Percentiles rank a stretch among this genome's conserved stretches.
Conservation (phyloP, 495 filamentous ascomycete species). For the Penicillium parvum region DNA sequence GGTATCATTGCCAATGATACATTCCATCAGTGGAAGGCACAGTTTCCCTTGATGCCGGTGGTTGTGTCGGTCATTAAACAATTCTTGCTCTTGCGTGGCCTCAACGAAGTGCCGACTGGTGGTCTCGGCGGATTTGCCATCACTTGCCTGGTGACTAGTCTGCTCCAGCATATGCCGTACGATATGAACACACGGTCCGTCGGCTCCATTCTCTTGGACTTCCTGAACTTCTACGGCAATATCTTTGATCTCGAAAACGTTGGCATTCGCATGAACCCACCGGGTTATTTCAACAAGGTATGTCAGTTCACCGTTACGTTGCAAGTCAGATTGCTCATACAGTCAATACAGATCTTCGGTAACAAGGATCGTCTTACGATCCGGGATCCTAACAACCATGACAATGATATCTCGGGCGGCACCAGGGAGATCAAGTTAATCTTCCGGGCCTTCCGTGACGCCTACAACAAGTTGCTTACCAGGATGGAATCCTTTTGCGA, state of each 20-base stretch:
- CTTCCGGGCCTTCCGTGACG: slow-evolving; percentile 57
- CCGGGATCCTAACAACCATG: slow-evolving; percentile 78
- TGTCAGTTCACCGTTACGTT: too few relatives aligned
- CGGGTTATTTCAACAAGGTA: slow-evolving; percentile 70
- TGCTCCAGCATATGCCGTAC: slow-evolving; percentile 73
- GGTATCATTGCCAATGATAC: slow-evolving; percentile 75
- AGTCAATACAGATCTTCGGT: slow-evolving; percentile 9
- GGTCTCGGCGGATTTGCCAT: slow-evolving; percentile 94
- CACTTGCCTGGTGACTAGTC: slow-evolving; percentile 84
- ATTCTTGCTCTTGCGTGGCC: slow-evolving; percentile 76
- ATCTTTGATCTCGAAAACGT: slow-evolving; percentile 59
- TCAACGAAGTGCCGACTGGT: slow-evolving; percentile 86
- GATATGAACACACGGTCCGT: slow-evolving; percentile 60
- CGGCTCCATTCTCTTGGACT: slow-evolving; percentile 75
- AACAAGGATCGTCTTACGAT: slow-evolving; percentile 61
- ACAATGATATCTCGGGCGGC: slow-evolving; percentile 84
- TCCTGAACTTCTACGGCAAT: slow-evolving; percentile 84
- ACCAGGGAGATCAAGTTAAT: slow-evolving; percentile 62
- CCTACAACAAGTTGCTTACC: slow-evolving; percentile 37
- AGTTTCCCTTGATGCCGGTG: slow-evolving; percentile 77
- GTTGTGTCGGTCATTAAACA: slow-evolving; percentile 88
- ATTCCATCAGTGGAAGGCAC: slow-evolving; percentile 69
- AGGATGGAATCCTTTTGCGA: slow-evolving; percentile 5
- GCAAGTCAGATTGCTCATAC: too few relatives aligned
- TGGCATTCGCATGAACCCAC: slow-evolving; percentile 71